Percentiles rank a stretch among this genome's conserved stretches.
These are phyloP conservation scores for Monosporascus cannonballus DNA, from an alignment of 2,329 filamentous ascomycete genomes.

Conservation along the genomic window DNA sequence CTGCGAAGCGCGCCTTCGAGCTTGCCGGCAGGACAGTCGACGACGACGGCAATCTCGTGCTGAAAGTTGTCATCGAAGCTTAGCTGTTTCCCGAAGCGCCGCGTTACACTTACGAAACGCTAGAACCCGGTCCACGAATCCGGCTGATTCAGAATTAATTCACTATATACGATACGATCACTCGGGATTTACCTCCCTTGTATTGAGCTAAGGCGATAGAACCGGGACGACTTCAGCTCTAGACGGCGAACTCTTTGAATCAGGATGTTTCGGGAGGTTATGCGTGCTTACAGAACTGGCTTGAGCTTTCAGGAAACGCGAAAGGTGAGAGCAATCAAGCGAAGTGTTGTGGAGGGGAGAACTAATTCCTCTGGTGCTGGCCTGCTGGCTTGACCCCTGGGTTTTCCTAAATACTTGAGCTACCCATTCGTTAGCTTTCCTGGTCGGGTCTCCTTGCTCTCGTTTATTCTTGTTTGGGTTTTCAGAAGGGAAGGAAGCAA, in stretches of 20 bases:
- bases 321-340: too few relatives aligned
- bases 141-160: too few relatives aligned
- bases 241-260: neutral
- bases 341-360: too few relatives aligned
- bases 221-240: neutral
- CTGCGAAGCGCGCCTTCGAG: constrained; percentile 60
- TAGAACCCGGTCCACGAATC: too few relatives aligned
- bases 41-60: constrained; percentile 59
- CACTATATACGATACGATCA: too few relatives aligned
- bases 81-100: constrained; percentile 19
- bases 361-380: too few relatives aligned
- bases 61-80: constrained; percentile 64
- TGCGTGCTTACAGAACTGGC: neutral
- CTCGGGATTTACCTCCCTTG: neutral
- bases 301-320: too few relatives aligned
- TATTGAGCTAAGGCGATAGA: neutral
- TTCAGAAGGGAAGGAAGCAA: neutral
- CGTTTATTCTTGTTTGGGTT: neutral
- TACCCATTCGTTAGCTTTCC: too few relatives aligned
- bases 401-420: too few relatives aligned
- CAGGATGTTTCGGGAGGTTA: neutral
- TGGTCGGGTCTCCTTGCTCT: neutral
- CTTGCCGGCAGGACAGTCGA: constrained; percentile 64
- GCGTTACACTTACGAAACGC: too few relatives aligned
- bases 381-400: too few relatives aligned